A percentile compares a stretch with the other conserved stretches of the same genome.
Evolutionary conservation across 75 land plant genomes (phyloP).

Genomic region (Cunninghamia lanceolata): DNA sequence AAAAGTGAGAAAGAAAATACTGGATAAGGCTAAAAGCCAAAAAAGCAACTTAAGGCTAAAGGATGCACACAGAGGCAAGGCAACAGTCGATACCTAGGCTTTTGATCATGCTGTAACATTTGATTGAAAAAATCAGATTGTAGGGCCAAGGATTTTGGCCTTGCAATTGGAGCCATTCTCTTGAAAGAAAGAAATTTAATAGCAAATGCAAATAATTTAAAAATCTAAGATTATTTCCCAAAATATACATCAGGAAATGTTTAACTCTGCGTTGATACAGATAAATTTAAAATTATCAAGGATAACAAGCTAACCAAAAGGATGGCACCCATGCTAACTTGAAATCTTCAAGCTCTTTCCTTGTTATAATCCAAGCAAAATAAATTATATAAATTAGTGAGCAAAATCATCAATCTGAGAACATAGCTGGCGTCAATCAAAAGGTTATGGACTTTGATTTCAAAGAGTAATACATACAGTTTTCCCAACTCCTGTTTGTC

Average conservation of each 20-base stretch:
- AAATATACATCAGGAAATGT: not conserved
- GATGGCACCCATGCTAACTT: not conserved
- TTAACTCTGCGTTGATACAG: not conserved
- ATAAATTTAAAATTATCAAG: not conserved
- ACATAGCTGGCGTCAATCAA: not conserved
- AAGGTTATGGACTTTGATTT: not conserved
- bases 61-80: no score
- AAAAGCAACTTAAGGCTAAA: no score
- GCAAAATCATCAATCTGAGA: not conserved
- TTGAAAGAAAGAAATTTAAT: no score
- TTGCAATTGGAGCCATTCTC: no score
- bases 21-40: no score
- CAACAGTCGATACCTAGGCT: no score
- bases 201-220: no score
- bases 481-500: conserved; percentile 92
- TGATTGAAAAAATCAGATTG: no score
- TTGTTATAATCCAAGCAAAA: not conserved
- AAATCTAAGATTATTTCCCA: not conserved
- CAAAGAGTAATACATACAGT: conserved; percentile 47
- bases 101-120: no score
- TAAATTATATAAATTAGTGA: not conserved
- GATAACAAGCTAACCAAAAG: not conserved
- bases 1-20: no score
- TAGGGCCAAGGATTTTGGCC: no score
- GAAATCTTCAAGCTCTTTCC: not conserved